phyloP scores from a whole-genome alignment of 768 basidiomycete species.

The Psilocybe subaeruginosa region DNA sequence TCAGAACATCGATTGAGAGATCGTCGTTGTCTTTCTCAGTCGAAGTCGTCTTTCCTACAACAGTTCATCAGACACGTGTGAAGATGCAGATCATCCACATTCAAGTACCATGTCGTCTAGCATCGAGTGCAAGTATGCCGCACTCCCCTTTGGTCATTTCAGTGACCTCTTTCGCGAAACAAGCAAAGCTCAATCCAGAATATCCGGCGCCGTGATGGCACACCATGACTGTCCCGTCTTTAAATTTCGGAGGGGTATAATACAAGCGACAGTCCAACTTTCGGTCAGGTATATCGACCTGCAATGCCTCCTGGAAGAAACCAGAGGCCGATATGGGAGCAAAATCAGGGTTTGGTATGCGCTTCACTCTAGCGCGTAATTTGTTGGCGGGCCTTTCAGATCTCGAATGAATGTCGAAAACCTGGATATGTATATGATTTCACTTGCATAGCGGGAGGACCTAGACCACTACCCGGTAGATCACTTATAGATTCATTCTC shows the following conservation, averaged over 20 bases:
- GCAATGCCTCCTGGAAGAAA: slow-evolving; percentile 81
- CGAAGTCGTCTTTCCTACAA: slow-evolving; percentile 66
- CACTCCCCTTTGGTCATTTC: slow-evolving; percentile 67
- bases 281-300: slow-evolving; percentile 67
- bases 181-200: slow-evolving; percentile 87
- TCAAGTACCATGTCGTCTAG: slow-evolving; percentile 81
- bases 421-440: slow-evolving; percentile 16
- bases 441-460: slow-evolving; percentile 66
- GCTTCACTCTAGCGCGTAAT: slow-evolving; percentile 30
- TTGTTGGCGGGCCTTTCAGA: slow-evolving; percentile 36
- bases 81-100: not conserved
- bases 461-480: slow-evolving; percentile 61
- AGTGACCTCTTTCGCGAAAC: slow-evolving; percentile 80
- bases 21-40: slow-evolving; percentile 48
- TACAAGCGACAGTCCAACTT: slow-evolving; percentile 79
- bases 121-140: slow-evolving; percentile 84
- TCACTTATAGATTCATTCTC: slow-evolving; percentile 59
- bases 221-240: slow-evolving; percentile 71
- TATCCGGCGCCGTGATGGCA: slow-evolving; percentile 98
- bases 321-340: slow-evolving; percentile 76
- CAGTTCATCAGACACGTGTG: not conserved
- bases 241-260: slow-evolving; percentile 70
- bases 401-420: slow-evolving; percentile 21
- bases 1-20: slow-evolving; percentile 73
- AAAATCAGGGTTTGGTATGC: slow-evolving; percentile 60